These are phyloP conservation scores for Pestalotiopsis fici DNA, from an alignment of 2,329 filamentous ascomycete genomes.

Conservation along the genomic window DNA sequence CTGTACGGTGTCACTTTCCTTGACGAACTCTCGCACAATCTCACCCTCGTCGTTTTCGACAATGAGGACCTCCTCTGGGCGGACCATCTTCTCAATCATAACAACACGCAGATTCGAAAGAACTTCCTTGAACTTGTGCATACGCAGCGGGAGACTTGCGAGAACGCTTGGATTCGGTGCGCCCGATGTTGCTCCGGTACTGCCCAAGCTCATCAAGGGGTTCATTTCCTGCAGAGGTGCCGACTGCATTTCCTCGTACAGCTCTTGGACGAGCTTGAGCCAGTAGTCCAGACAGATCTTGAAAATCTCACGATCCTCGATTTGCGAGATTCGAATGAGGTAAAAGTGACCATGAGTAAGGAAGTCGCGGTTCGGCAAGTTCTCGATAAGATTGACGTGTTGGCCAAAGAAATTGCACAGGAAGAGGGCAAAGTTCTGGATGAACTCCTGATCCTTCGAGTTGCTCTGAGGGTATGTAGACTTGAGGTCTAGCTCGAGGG, in stretches of 20 bases:
- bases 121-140: constrained; percentile 97
- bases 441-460: constrained; percentile 92
- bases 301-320: constrained; percentile 98
- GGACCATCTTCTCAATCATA: constrained; percentile 99
- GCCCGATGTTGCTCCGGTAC: constrained; percentile 73
- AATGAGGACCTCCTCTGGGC: constrained; percentile 95
- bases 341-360: constrained; percentile 97
- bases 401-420: constrained; percentile 96
- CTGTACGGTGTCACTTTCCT: constrained; percentile 98
- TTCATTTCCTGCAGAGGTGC: constrained; percentile 92
- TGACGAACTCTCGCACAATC: constrained; percentile 98
- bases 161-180: constrained; percentile 84
- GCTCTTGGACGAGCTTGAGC: constrained; percentile 96
- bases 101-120: constrained; percentile 92
- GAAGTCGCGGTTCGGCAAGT: constrained; percentile 91
- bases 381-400: constrained; percentile 93
- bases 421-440: constrained; percentile 94
- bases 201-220: constrained; percentile 79
- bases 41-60: constrained; percentile 99
- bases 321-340: constrained; percentile 96
- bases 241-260: constrained; percentile 98
- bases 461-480: constrained; percentile 90
- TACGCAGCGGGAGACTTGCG: constrained; percentile 87
- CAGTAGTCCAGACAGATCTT: constrained; percentile 99
- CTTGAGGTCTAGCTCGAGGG: constrained; percentile 86